Evolutionary conservation across 2,329 filamentous ascomycete genomes (phyloP).

Genomic region (Paracoccidioides brasiliensis): DNA sequence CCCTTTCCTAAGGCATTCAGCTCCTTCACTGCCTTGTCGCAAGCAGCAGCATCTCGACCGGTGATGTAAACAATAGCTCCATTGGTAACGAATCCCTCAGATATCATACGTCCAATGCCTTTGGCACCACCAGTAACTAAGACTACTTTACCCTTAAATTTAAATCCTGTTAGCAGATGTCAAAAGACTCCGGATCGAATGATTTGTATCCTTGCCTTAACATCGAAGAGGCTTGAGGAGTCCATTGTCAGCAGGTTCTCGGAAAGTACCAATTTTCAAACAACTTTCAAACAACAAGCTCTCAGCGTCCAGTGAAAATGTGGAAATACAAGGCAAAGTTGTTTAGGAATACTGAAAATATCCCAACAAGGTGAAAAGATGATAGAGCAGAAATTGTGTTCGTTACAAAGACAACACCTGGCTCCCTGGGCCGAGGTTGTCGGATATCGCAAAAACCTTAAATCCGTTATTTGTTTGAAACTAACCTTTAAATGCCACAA

Average conservation of each 20-base stretch:
- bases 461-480: constrained; percentile 3
- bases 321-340: neutral
- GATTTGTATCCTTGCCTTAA: constrained; percentile 37
- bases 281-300: neutral
- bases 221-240: constrained; percentile 41
- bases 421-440: constrained; percentile 15
- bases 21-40: constrained; percentile 34
- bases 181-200: constrained; percentile 36
- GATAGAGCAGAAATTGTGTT: neutral
- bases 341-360: neutral
- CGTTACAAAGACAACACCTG: constrained; percentile 1
- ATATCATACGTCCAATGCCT: constrained; percentile 43
- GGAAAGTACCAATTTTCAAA: neutral
- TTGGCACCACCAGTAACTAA: constrained; percentile 41
- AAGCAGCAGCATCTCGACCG: constrained; percentile 39
- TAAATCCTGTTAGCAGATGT: constrained; percentile 37
- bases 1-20: constrained; percentile 41
- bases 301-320: neutral
- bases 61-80: constrained; percentile 42
- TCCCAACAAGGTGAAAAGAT: neutral
- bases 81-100: constrained; percentile 41
- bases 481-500: neutral
- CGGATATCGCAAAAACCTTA: constrained; percentile 7
- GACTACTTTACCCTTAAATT: constrained; percentile 30
- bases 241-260: constrained; percentile 35